Evolutionary conservation across 2,329 filamentous ascomycete genomes (phyloP).

Genomic region (Pseudocercospora ulei): DNA sequence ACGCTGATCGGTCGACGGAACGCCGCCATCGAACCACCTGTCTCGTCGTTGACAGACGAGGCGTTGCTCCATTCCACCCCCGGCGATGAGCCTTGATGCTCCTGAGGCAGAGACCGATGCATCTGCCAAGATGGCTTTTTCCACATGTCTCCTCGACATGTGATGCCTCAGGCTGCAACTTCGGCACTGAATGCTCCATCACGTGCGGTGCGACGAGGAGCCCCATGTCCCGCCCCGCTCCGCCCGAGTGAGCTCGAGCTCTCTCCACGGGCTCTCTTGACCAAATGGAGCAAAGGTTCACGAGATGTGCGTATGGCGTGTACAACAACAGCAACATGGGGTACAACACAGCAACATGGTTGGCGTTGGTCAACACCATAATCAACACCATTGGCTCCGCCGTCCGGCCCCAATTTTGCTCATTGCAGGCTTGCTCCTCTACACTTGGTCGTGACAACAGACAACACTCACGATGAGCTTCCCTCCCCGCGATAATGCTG

Average conservation of each 20-base stretch:
- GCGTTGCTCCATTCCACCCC: too few relatives aligned
- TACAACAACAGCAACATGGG: constrained; percentile 1
- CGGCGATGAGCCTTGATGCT: too few relatives aligned
- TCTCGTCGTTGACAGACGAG: too few relatives aligned
- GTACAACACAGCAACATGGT: not conserved
- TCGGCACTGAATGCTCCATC: too few relatives aligned
- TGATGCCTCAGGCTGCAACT: too few relatives aligned
- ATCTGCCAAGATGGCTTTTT: too few relatives aligned
- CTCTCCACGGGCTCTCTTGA: constrained; percentile 3
- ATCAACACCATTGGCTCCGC: too few relatives aligned
- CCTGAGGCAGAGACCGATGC: too few relatives aligned
- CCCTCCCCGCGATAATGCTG: not conserved
- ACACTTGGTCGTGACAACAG: not conserved
- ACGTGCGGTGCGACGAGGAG: too few relatives aligned
- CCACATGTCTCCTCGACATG: too few relatives aligned
- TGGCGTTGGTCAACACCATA: constrained; percentile 4
- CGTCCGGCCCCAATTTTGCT: not conserved
- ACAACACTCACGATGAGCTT: not conserved
- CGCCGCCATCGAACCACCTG: too few relatives aligned
- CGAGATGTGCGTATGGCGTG: constrained; percentile 5
- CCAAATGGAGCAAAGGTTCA: constrained; percentile 5
- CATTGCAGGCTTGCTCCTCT: not conserved
- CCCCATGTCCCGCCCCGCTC: too few relatives aligned
- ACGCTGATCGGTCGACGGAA: not conserved
- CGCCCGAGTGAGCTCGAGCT: not conserved